These are phyloP conservation scores for Fusarium lateritium DNA, from an alignment of 2,329 filamentous ascomycete species.

Conservation along the genomic window DNA sequence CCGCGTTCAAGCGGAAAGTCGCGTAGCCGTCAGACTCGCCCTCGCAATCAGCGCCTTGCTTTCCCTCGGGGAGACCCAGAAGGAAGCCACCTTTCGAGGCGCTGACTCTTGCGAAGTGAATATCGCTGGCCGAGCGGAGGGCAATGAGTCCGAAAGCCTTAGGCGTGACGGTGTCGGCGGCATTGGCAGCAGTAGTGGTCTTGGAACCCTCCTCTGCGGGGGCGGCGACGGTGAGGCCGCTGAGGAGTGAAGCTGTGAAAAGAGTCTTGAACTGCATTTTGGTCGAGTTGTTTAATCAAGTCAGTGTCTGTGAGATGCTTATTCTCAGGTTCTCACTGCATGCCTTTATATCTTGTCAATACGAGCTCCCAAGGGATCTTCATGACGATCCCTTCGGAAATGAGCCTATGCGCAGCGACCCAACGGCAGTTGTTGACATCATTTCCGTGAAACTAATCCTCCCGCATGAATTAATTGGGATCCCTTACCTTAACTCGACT, in stretches of 20 bases:
- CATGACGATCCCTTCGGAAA: constrained; percentile 34
- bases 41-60: constrained; percentile 66
- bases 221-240: constrained; percentile 33
- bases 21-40: constrained; percentile 57
- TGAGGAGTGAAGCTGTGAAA: constrained; percentile 33
- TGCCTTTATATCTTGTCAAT: constrained; percentile 28
- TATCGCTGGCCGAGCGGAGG: constrained; percentile 62
- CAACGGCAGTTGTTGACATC: constrained; percentile 40
- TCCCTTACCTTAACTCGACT: background rate
- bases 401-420: constrained; percentile 7
- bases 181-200: constrained; percentile 32
- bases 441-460: constrained; percentile 13
- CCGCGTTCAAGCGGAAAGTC: constrained; percentile 61
- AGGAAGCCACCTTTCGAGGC: constrained; percentile 62
- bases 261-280: constrained; percentile 49
- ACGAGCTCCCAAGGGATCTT: constrained; percentile 33
- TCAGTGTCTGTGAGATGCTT: background rate
- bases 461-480: background rate
- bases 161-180: background rate
- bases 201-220: constrained; percentile 10
- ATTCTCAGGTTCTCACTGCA: background rate
- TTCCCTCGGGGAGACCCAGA: constrained; percentile 54
- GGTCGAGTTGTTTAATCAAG: background rate
- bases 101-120: constrained; percentile 63
- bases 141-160: constrained; percentile 63